Evolutionary conservation across 768 basidiomycete species (phyloP).

Genomic region (Basidioascus undulatus): DNA sequence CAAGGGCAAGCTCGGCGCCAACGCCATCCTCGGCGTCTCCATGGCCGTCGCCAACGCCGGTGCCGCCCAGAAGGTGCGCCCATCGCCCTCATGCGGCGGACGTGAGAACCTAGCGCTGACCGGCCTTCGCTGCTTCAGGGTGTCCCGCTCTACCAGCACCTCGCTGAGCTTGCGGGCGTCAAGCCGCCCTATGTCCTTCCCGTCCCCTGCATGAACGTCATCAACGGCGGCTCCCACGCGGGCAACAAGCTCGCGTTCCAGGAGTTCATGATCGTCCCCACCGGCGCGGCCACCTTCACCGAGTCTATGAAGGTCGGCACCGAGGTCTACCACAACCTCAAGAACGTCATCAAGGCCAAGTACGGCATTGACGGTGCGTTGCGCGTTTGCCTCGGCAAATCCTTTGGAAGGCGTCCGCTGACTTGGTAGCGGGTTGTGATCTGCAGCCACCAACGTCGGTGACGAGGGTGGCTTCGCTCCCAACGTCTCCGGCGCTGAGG

Average conservation of each 20-base stretch:
- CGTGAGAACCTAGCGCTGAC: not conserved
- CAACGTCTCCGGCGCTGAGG: conserved; percentile 89
- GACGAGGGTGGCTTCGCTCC: conserved; percentile 99
- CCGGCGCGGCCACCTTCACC: conserved; percentile 69
- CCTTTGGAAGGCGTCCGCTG: not conserved
- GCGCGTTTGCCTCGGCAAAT: not conserved
- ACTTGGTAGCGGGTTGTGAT: conserved; percentile 1
- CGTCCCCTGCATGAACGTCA: conserved; percentile 88
- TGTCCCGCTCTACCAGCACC: conserved; percentile 83
- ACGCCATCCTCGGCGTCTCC: conserved; percentile 94
- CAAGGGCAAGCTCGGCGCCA: conserved; percentile 98
- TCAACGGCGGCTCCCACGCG: conserved; percentile 98
- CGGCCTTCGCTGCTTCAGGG: conserved; percentile 20
- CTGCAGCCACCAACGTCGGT: conserved; percentile 83
- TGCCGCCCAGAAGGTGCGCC: conserved; percentile 55
- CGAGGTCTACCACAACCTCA: conserved; percentile 78
- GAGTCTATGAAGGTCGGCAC: conserved; percentile 98
- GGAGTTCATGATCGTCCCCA: conserved; percentile 98
- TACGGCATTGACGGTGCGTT: conserved; percentile 88
- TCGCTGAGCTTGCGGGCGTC: conserved; percentile 85
- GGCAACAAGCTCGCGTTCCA: conserved; percentile 99
- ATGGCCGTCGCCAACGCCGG: conserved; percentile 85
- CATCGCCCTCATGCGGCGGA: no score
- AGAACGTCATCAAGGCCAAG: conserved; percentile 97
- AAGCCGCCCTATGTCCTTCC: conserved; percentile 85